Base-by-base conservation (phyloP, 169 alveolate species). In the Sarcocystis neurona region DNA sequence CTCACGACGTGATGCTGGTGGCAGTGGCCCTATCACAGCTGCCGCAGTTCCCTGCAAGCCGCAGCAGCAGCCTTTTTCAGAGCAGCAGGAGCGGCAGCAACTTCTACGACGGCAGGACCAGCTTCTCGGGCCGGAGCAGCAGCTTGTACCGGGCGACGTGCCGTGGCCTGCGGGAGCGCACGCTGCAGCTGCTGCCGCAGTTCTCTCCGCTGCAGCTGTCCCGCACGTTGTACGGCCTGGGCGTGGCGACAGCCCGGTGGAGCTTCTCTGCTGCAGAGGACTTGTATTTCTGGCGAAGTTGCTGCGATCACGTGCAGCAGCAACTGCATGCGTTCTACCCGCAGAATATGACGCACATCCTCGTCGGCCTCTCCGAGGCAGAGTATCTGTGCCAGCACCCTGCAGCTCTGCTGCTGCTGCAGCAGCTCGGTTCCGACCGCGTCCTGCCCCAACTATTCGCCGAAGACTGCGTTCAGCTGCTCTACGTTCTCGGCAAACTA, bases 391-490 rank as follows among this genome's bases (percentile, higher is more conserved):
- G 85, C 27, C n/a, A n/a, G n/a, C 92, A 88, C 58, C 92, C 85
- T 8, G 89, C 27, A 6, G 92, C 79, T 34, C 85, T 84, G 10
- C 66, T 0, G 58, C 85, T 88, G 46, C 85, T 88, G 85, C 34
- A 39, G 44, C n/a, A 27, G n/a, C 58, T 48, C 58, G 66, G 90
- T 43, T 12, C 43, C 56, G 82, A 34, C 6, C 34, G 32, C 18
- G 37, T 72, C 37, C 20, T 39, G 47, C 82, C 82, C 53, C 37
- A 58, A 32, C 48, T 88, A 12, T 88, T 63, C 48, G 92, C 92
- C 1, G 92, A 88, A 39, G 92, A 88, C 82, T 79, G 89, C 84
- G 92, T 88, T 23, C 92, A 88, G 92, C 84, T 88, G 30, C 92
- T 88, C 58, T 78, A 66, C 68, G 68, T 88, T 46, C 50, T 88